Percentiles rank a stretch among this genome's conserved stretches.
Evolutionary conservation across 1,284 basidiomycete species (phyloP).

Genomic region (Taiwanofungus camphoratus): DNA sequence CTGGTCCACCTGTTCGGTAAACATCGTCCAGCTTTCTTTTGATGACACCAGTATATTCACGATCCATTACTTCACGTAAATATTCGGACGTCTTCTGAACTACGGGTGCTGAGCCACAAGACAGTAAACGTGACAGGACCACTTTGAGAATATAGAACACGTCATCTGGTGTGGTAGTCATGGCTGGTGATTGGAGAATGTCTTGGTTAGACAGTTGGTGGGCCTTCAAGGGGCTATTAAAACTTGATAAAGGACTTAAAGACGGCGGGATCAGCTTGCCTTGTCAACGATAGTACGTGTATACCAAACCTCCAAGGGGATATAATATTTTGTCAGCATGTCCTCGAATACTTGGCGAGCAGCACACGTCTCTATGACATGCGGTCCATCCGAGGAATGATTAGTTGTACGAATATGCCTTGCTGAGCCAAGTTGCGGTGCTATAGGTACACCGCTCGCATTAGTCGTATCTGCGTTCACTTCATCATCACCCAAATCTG

Average conservation of each 20-base stretch:
- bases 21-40: slow-evolving; percentile 83
- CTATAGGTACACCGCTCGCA: neutral
- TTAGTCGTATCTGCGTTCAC: slow-evolving; percentile 4
- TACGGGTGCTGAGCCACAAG: slow-evolving; percentile 60
- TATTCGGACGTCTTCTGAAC: slow-evolving; percentile 57
- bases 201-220: slow-evolving; percentile 67
- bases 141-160: slow-evolving; percentile 91
- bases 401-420: neutral
- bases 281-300: slow-evolving; percentile 85
- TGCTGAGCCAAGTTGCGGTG: neutral
- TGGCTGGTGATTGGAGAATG: slow-evolving; percentile 51
- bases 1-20: slow-evolving; percentile 52
- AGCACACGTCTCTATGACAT: slow-evolving; percentile 43
- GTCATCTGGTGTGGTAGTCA: slow-evolving; percentile 83
- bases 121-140: slow-evolving; percentile 69
- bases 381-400: slow-evolving; percentile 18
- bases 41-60: slow-evolving; percentile 74
- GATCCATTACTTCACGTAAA: slow-evolving; percentile 71
- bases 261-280: slow-evolving; percentile 32
- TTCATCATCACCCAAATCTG: slow-evolving; percentile 14
- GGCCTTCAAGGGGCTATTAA: slow-evolving; percentile 41
- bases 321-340: slow-evolving; percentile 72
- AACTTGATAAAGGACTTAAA: neutral
- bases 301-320: slow-evolving; percentile 92
- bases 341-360: slow-evolving; percentile 63